Percentiles rank a stretch among this genome's conserved stretches.
Evolutionary conservation across 2,329 filamentous ascomycete genomes (phyloP).

Genomic region (Cyphellophora attinorum): DNA sequence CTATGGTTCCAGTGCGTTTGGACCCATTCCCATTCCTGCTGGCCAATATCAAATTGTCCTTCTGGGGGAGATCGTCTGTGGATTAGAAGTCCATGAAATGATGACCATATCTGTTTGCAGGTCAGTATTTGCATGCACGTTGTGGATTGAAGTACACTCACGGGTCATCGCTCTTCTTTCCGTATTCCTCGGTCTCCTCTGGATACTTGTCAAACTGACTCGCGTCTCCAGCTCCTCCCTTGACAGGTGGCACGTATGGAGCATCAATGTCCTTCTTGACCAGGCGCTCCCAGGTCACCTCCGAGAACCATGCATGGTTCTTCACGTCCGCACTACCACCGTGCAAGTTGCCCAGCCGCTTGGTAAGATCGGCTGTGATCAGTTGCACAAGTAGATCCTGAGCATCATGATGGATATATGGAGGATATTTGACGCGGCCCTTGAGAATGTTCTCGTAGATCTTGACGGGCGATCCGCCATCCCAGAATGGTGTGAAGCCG

Average conservation of each 20-base stretch:
- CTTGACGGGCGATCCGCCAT: conserved; percentile 93
- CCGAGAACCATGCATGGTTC: conserved; percentile 89
- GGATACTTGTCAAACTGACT: conserved; percentile 98
- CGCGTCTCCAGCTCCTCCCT: conserved; percentile 85
- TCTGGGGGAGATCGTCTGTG: too few species aligned
- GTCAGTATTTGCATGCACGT: conserved; percentile 7
- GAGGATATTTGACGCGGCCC: conserved; percentile 90
- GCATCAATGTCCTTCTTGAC: conserved; percentile 96
- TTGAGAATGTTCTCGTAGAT: conserved; percentile 99
- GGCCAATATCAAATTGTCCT: too few species aligned
- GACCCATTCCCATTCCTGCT: too few species aligned
- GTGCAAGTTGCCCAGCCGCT: conserved; percentile 87
- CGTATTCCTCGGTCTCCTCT: conserved; percentile 91
- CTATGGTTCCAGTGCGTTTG: too few species aligned
- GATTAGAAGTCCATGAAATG: conserved; percentile 65
- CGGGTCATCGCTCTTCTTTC: conserved; percentile 69
- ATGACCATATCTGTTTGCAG: conserved; percentile 52
- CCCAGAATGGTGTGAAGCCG: conserved; percentile 98
- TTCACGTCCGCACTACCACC: conserved; percentile 88
- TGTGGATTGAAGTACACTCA: conserved; percentile 43
- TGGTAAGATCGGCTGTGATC: conserved; percentile 90
- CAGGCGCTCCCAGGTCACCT: conserved; percentile 94
- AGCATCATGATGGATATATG: conserved; percentile 88
- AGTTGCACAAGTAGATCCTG: conserved; percentile 85
- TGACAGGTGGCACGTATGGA: conserved; percentile 91